Conservation (phyloP, 176 grass and related monocot genomes). For the Phyllostachys edulis region DNA sequence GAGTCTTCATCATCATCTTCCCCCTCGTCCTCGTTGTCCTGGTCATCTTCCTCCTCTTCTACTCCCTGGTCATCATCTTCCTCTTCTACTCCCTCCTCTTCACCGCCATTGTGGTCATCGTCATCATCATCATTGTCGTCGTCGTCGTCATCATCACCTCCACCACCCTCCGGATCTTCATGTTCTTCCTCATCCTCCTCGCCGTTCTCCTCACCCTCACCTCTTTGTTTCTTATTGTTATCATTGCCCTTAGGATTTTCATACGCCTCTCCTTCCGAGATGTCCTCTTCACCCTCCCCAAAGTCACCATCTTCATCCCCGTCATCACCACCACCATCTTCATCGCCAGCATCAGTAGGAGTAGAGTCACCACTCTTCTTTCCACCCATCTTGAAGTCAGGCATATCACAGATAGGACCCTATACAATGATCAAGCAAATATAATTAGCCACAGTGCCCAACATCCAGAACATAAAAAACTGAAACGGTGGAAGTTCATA, state of each 20-base stretch:
- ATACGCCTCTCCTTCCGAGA: constrained; percentile 60
- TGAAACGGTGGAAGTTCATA: neutral
- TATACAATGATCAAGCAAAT: constrained; percentile 30
- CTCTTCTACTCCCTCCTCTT: constrained; percentile 31
- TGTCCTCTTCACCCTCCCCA: constrained; percentile 58
- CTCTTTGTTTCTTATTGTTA: constrained; percentile 51
- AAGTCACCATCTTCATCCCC: constrained; percentile 54
- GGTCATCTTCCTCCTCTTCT: constrained; percentile 41
- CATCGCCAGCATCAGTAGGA: constrained; percentile 60
- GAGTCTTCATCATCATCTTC: constrained; percentile 64
- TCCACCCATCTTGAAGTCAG: constrained; percentile 35
- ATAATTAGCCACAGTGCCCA: neutral
- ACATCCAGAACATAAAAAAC: neutral
- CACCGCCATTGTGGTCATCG: neutral
- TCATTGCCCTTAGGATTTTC: constrained; percentile 53
- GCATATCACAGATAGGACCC: constrained; percentile 29
- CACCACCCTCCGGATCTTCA: constrained; percentile 46
- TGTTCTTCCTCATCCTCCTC: constrained; percentile 59
- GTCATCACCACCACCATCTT: constrained; percentile 44
- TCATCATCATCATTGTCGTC: constrained; percentile 18
- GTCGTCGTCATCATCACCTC: constrained; percentile 8
- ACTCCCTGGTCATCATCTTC: constrained; percentile 36
- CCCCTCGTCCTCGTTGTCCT: constrained; percentile 46
- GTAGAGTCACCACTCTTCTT: constrained; percentile 32
- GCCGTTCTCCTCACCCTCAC: constrained; percentile 54